Evolutionary conservation across 306 rosid species (phyloP).

Genomic region (Trifolium fragiferum): DNA sequence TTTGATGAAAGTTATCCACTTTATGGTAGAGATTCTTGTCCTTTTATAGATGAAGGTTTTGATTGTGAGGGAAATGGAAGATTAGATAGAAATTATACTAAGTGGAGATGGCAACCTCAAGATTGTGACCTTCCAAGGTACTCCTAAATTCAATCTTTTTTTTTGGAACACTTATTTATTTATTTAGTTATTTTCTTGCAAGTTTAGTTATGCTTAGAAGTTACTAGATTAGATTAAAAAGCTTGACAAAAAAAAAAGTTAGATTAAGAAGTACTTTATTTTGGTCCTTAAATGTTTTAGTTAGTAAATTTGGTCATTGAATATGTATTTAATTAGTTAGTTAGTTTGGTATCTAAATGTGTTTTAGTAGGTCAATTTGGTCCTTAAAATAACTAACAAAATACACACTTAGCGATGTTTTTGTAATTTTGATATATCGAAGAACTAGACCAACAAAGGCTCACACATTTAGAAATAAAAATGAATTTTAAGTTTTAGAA

Average conservation of each 20-base stretch:
- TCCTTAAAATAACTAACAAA: not conserved
- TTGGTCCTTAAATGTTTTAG: too few species aligned
- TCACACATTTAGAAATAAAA: not conserved
- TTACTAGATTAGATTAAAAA: too few species aligned
- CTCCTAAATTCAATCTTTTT: conserved; percentile 3
- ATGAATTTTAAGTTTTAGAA: not conserved
- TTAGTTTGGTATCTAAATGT: too few species aligned
- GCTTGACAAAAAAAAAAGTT: too few species aligned
- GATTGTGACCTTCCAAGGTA: conserved; percentile 72
- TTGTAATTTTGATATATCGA: not conserved
- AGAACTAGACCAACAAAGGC: not conserved
- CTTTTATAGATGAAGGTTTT: conserved; percentile 91
- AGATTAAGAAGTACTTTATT: too few species aligned
- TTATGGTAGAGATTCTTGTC: conserved; percentile 69
- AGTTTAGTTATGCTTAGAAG: conserved; percentile 14
- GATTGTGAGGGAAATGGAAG: conserved; percentile 91
- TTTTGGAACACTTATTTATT: not conserved
- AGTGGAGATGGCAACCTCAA: conserved; percentile 87
- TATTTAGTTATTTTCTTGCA: not conserved
- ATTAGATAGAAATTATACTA: conserved; percentile 65
- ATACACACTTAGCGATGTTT: not conserved
- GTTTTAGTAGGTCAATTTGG: not conserved
- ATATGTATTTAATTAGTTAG: too few species aligned
- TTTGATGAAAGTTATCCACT: conserved; percentile 76
- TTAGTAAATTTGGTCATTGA: too few species aligned